Evolutionary conservation across 176 grass and related monocot genomes (phyloP), one percentile per base, ranked within the genome.

Genomic region (Pontederia crassipes): DNA sequence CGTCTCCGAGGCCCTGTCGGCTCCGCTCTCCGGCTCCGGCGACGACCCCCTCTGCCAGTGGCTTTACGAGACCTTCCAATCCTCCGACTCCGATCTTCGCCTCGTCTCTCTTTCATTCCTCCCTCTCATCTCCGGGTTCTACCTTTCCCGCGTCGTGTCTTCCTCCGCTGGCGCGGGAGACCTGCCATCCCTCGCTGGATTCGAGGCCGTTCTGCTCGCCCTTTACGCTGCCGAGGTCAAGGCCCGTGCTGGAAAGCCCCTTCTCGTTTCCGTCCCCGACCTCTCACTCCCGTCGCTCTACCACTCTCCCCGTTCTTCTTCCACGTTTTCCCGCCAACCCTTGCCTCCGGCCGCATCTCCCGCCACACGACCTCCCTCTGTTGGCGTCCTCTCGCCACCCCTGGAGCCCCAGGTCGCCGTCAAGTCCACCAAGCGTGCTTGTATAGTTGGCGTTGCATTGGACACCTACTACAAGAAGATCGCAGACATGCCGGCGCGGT

Each of bases 201-300:
- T 92, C 71, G 93, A 92, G 82, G 87, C 93, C 53, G 93, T 98
- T 24, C 88, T 98, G 35, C 93, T 98, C 35, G 93, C 93, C 10
- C 72, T 92, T 68, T 98, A 98, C 61, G 88, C 87, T 3, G 75
- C 84, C 7, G 87, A 98, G 75, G 81, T 83, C 11, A 98, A 98
- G 78, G 66, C 60, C 55, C 84, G 93, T 1, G 78, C 76, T 15
- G 93, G 93, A 8, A 98, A 88, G 70, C 83, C 93, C 11, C 56
- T 98, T 9, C 74, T 92, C 11, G 81, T 98, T 53, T 89, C 86
- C 59, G 79, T 92, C 53, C 88, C 93, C 6, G 87, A 98, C 73
- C 81, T 98, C 29, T 83, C 84, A 35, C 67, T 83, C 32, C 86
- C 92, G 27, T 96, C 92, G 10, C 70, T 96, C 0, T 96, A 96